Evolutionary conservation across 441 rosid species (phyloP).

Genomic region (Cnidoscolus chayamansa): DNA sequence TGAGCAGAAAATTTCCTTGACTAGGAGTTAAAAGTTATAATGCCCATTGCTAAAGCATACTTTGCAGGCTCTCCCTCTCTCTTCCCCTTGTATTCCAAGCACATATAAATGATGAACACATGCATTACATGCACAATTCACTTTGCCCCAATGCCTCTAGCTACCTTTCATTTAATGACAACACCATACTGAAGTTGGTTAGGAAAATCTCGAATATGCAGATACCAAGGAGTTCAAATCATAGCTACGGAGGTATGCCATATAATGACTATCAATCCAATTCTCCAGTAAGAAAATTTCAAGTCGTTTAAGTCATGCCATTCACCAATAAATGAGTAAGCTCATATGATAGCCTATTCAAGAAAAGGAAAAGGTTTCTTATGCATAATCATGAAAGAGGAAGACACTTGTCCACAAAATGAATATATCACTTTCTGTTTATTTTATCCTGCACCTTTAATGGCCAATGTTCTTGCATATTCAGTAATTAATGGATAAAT

Average conservation of each 20-base stretch:
- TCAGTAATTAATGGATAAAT: neutral
- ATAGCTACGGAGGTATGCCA: neutral
- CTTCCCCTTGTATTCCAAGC: neutral
- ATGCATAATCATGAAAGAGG: neutral
- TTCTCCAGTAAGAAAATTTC: neutral
- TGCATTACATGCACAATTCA: neutral
- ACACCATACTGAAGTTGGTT: neutral
- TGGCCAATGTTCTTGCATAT: neutral
- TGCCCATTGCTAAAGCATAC: no score
- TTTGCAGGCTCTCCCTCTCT: neutral
- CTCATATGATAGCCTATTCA: constrained; percentile 13
- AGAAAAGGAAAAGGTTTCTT: neutral
- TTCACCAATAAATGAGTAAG: neutral
- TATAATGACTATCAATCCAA: neutral
- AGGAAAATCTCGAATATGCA: neutral
- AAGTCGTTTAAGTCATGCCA: neutral
- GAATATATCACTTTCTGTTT: neutral
- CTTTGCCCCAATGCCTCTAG: neutral
- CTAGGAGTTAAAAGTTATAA: no score
- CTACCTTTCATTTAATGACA: neutral
- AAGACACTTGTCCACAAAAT: neutral
- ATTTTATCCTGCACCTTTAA: neutral
- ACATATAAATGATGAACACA: neutral
- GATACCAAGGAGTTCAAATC: neutral
- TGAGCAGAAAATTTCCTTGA: neutral